Evolutionary conservation across 1,284 basidiomycete genomes (phyloP), one percentile per base, ranked within the genome.

Genomic region (Phellopilus nigrolimitatus): DNA sequence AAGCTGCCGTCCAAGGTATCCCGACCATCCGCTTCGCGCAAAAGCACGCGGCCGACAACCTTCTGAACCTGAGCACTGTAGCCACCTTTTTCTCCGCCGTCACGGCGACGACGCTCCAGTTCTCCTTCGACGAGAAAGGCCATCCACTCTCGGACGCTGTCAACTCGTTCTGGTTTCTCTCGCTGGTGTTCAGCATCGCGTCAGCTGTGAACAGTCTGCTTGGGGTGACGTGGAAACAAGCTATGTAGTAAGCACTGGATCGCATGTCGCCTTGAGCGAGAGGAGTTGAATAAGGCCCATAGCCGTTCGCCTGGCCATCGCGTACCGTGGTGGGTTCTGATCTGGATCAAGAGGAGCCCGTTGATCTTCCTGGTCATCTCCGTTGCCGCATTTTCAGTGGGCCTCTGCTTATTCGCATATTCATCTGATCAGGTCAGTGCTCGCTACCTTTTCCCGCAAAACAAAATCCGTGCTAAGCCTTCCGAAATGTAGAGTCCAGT

Each of bases 51-150:
- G 82, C 83, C 7, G 72, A 70, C 56, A 86, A 84, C 56, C 69
- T 88, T 3, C 74, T 85, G 30, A 87, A 85, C 31, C 50, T 65
- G 44, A 50, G 38, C 19, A 54, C 53, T 24, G 81, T 87, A 8
- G 84, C 84, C 30, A 88, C 84, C 45, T 87, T 88, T 68, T 87
- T 88, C 66, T 83, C 80, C 24, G 84, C 82, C 17, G 84, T 88
- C 54, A 86, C 84, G 1, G 84, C 82, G 21, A 82, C 80, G 3
- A 84, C 81, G 0, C 65, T 86, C 57, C 84, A 86, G 59, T 84
- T 81, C 59, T 84, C 84, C 1, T 83, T 72, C 58, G 66, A 70
- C 15, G 57, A 59, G 34, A 64, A 59, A 15, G 60, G 60, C 1
- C 63, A 43, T 3, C 54, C 62, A 10, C 58, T 77, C 8, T 64